Percentiles rank a stretch among this genome's conserved stretches.
phyloP scores from a whole-genome alignment of 371 early-diverging fungal species.

The Lichtheimia hyalospora region DNA sequence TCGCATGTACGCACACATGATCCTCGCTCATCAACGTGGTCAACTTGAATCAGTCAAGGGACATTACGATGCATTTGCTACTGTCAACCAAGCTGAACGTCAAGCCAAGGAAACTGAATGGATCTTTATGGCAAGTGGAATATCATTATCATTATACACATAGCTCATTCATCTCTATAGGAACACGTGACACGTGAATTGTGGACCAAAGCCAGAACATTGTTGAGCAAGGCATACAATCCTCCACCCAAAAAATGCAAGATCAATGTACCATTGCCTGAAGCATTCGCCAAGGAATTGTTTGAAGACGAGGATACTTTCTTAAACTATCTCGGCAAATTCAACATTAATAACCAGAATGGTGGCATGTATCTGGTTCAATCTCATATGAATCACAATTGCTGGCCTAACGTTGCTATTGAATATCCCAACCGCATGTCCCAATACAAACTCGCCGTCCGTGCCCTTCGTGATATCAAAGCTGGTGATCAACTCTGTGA shows the following conservation, averaged over 20 bases:
- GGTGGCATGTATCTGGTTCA: constrained; percentile 68
- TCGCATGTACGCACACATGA: constrained; percentile 58
- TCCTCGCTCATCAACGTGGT: constrained; percentile 57
- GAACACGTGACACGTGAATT: constrained; percentile 51
- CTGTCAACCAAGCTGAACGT: constrained; percentile 63
- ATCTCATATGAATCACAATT: constrained; percentile 62
- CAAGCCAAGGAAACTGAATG: constrained; percentile 67
- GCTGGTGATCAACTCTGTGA: constrained; percentile 61
- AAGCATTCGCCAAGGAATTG: constrained; percentile 34
- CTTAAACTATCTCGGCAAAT: constrained; percentile 62
- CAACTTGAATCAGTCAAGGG: constrained; percentile 50
- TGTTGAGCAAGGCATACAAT: constrained; percentile 49
- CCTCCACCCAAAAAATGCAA: constrained; percentile 53
- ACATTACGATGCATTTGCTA: constrained; percentile 65
- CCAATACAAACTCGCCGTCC: constrained; percentile 57
- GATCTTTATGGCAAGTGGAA: constrained; percentile 56
- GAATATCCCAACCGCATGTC: constrained; percentile 48
- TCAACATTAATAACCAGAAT: constrained; percentile 70
- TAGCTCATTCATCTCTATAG: background rate
- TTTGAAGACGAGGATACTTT: constrained; percentile 62
- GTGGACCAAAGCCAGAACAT: constrained; percentile 52
- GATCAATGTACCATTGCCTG: constrained; percentile 56
- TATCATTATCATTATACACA: background rate
- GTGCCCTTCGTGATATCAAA: constrained; percentile 56
- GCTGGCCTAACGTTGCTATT: constrained; percentile 56